Evolutionary conservation across 2,329 filamentous ascomycete species (phyloP).

Genomic region (Gremmenia infestans): DNA sequence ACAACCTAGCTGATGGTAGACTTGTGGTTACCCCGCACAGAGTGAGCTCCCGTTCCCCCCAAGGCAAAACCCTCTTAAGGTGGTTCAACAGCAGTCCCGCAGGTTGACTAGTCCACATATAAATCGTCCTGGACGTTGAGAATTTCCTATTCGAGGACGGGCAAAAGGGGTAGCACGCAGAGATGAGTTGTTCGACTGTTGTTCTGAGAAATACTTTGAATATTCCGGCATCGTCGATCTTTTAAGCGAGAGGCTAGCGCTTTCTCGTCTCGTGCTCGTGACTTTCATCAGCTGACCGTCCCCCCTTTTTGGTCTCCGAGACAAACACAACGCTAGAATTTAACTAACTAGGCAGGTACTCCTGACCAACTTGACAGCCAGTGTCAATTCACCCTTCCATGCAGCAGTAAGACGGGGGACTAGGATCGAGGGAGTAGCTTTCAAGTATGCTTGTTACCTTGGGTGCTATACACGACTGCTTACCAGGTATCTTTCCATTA

Average conservation of each 20-base stretch:
- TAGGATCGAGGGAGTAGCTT: too few species aligned
- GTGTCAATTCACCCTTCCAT: too few species aligned
- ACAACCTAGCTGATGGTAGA: neutral
- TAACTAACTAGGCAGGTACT: too few species aligned
- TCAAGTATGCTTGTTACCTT: too few species aligned
- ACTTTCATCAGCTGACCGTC: neutral
- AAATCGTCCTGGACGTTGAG: neutral
- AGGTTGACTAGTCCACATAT: neutral
- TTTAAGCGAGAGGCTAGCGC: neutral
- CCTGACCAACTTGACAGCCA: too few species aligned
- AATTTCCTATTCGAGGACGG: constrained; percentile 3
- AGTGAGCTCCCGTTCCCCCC: neutral
- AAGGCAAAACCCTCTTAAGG: neutral
- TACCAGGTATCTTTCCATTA: too few species aligned
- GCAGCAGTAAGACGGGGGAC: too few species aligned
- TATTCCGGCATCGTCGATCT: neutral
- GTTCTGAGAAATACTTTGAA: constrained; percentile 12
- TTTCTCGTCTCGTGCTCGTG: neutral
- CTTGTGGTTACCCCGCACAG: constrained; percentile 5
- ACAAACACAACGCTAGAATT: too few species aligned
- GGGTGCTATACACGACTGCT: too few species aligned
- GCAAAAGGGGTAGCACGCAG: neutral
- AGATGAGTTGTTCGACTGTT: constrained; percentile 14
- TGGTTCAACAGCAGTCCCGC: too few species aligned
- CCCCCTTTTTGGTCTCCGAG: neutral